Evolutionary conservation across 768 basidiomycete species (phyloP).

Genomic region (Lactifluus hygrophoroides): DNA sequence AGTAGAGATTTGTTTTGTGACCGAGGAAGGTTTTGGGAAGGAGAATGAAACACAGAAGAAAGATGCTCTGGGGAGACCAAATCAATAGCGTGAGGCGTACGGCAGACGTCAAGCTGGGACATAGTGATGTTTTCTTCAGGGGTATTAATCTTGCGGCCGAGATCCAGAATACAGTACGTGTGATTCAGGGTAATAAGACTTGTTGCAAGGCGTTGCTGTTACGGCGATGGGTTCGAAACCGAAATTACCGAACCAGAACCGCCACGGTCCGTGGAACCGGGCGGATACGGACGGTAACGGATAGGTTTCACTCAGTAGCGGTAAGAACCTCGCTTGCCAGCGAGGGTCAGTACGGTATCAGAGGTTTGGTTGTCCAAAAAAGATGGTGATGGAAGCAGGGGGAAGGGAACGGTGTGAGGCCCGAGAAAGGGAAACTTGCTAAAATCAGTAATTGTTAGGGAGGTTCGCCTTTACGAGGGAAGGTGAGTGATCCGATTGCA

Average conservation of each 20-base stretch:
- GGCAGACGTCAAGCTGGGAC: conserved; percentile 50
- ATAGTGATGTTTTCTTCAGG: conserved; percentile 28
- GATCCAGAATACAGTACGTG: conserved; percentile 4
- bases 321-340: conserved; percentile 59
- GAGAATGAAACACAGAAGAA: conserved; percentile 12
- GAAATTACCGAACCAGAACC: conserved; percentile 67
- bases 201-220: not conserved
- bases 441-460: conserved; percentile 46
- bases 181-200: not conserved
- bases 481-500: not conserved
- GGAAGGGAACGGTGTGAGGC: not conserved
- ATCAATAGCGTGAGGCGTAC: conserved; percentile 26
- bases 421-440: not conserved
- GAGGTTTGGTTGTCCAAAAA: conserved; percentile 29
- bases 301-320: conserved; percentile 43
- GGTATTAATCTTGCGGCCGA: not conserved
- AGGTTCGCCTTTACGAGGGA: conserved; percentile 55
- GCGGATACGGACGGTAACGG: conserved; percentile 49
- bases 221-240: conserved; percentile 29
- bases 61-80: conserved; percentile 24
- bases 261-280: conserved; percentile 59
- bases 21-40: conserved; percentile 20
- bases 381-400: conserved; percentile 10
- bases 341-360: conserved; percentile 37
- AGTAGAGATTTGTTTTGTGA: not conserved